Evolutionary conservation across 2,329 filamentous ascomycete species (phyloP).

Genomic region (Trichoderma breve): DNA sequence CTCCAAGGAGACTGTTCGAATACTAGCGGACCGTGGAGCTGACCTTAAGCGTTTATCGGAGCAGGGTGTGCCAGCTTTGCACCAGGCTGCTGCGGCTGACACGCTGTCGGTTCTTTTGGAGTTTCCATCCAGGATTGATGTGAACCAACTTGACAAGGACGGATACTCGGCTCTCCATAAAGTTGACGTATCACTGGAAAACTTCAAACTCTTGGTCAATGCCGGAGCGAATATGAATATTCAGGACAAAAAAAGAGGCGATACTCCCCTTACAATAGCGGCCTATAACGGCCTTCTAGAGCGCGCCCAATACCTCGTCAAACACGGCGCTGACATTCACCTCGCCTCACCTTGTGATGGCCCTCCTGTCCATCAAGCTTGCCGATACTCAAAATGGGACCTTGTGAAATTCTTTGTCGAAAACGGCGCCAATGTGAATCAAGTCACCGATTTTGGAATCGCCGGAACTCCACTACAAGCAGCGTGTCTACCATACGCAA

Average conservation of each 20-base stretch:
- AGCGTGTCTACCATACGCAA: neutral
- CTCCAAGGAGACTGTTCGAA: neutral
- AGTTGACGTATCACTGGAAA: neutral
- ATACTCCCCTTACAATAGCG: constrained; percentile 12
- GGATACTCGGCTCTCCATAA: constrained; percentile 8
- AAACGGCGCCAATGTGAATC: constrained; percentile 18
- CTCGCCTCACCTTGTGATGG: constrained; percentile 16
- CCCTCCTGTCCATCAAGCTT: constrained; percentile 13
- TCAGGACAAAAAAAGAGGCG: neutral
- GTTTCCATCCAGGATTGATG: constrained; percentile 17
- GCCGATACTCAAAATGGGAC: neutral
- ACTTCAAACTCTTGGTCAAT: constrained; percentile 18
- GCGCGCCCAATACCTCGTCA: constrained; percentile 15
- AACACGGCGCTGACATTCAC: constrained; percentile 17
- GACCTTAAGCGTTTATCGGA: neutral
- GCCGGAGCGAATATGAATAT: constrained; percentile 11
- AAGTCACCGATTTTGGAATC: neutral
- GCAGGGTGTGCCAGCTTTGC: constrained; percentile 2
- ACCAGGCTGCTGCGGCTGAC: neutral
- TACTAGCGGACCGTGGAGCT: constrained; percentile 18
- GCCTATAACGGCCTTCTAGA: constrained; percentile 6
- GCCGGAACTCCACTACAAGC: constrained; percentile 16
- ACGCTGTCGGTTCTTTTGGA: constrained; percentile 7
- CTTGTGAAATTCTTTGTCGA: constrained; percentile 12
- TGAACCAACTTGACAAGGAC: neutral